Conservation (phyloP, 768 basidiomycete genomes). For the Boletellus ananiceps region DNA sequence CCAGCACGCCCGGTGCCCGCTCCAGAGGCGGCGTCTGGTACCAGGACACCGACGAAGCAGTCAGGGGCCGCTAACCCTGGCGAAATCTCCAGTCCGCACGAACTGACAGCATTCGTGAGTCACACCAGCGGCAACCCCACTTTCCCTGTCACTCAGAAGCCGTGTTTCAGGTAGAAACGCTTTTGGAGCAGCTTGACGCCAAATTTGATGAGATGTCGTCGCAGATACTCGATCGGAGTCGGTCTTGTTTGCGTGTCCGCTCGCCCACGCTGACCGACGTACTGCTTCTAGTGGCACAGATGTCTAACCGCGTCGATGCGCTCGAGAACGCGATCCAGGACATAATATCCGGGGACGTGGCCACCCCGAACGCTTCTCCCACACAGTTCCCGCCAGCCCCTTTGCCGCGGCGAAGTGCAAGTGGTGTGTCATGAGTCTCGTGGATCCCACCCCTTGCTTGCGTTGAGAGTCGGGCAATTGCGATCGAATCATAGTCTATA, state of each 20-base stretch:
- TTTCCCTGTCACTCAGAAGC: not conserved
- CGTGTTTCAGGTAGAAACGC: slow-evolving; percentile 67
- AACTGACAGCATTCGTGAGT: slow-evolving; percentile 90
- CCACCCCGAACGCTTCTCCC: slow-evolving; percentile 52
- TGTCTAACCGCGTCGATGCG: slow-evolving; percentile 88
- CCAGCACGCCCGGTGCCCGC: slow-evolving; percentile 39
- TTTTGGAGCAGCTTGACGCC: slow-evolving; percentile 82
- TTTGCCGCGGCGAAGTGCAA: slow-evolving; percentile 42
- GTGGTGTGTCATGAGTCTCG: slow-evolving; percentile 19
- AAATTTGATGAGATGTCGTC: slow-evolving; percentile 93
- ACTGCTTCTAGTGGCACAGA: slow-evolving; percentile 68
- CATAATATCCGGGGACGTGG: slow-evolving; percentile 73
- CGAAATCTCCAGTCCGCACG: slow-evolving; percentile 90
- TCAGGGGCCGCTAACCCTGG: slow-evolving; percentile 33
- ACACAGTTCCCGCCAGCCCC: slow-evolving; percentile 36
- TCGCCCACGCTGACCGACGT: slow-evolving; percentile 7
- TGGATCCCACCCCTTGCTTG: slow-evolving; percentile 1
- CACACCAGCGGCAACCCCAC: slow-evolving; percentile 5
- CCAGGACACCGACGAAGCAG: slow-evolving; percentile 48
- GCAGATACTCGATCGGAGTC: slow-evolving; percentile 82
- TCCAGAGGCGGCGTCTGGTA: slow-evolving; percentile 20
- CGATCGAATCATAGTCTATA: slow-evolving; percentile 11
- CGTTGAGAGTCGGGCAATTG: slow-evolving; percentile 15
- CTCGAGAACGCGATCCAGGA: slow-evolving; percentile 89
- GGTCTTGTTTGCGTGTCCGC: slow-evolving; percentile 27